Conservation (phyloP, 306 rosid species). For the Erythrophleum fordii region DNA sequence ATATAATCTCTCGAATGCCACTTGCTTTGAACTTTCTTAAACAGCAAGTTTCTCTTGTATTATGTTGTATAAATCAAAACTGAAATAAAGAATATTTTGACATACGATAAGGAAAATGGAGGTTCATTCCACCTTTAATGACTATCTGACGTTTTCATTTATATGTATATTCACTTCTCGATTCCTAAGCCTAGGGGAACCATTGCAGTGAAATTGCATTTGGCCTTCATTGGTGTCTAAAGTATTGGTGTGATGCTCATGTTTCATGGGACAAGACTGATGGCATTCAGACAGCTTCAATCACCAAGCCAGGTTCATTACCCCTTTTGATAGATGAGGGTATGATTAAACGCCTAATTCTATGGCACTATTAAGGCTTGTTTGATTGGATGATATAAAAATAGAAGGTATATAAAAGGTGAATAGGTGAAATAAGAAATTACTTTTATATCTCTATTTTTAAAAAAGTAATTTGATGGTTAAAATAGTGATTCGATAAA, state of each 20-base stretch:
- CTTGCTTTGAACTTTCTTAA: background rate
- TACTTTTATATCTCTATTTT: too few species aligned
- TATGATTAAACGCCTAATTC: constrained; percentile 75
- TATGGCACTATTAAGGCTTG: constrained; percentile 91
- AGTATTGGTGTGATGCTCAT: constrained; percentile 92
- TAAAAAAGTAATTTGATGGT: too few species aligned
- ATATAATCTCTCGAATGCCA: constrained; percentile 73
- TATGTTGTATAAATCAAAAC: background rate
- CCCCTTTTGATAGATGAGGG: constrained; percentile 67
- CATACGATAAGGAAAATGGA: background rate
- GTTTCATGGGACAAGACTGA: constrained; percentile 96
- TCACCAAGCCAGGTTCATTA: constrained; percentile 82
- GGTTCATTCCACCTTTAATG: constrained; percentile 9
- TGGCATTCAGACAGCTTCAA: constrained; percentile 75
- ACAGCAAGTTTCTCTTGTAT: background rate
- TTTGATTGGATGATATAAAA: too few species aligned
- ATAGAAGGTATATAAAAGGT: too few species aligned
- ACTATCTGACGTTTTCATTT: constrained; percentile 28
- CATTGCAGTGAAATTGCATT: constrained; percentile 83
- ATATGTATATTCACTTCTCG: background rate
- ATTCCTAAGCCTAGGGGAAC: constrained; percentile 73
- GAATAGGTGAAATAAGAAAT: too few species aligned
- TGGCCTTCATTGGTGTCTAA: constrained; percentile 94
- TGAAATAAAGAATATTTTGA: background rate
- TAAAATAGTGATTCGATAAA: too few species aligned